phyloP scores from a whole-genome alignment of 768 basidiomycete species.

The Boletus rubroflammeus region DNA sequence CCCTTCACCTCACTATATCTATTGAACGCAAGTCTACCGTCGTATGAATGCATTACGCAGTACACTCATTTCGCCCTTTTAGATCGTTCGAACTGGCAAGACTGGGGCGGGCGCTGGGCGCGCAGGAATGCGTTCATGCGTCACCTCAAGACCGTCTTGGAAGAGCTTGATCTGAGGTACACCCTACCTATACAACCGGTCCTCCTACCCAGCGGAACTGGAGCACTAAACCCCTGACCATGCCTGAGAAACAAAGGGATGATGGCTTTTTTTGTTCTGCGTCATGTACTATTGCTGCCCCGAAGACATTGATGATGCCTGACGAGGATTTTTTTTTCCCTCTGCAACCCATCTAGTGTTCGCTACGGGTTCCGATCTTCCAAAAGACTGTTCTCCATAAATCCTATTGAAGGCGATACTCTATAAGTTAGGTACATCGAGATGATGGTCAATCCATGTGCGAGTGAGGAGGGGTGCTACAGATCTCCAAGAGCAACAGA shows the following conservation, averaged over 20 bases:
- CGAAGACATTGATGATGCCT: background rate
- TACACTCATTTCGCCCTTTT: conserved; percentile 2
- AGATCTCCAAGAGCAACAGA: conserved; percentile 54
- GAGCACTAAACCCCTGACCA: background rate
- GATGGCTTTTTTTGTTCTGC: background rate
- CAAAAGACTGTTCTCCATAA: background rate
- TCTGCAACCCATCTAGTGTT: background rate
- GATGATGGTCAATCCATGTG: conserved; percentile 1
- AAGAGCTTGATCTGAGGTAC: conserved; percentile 72
- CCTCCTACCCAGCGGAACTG: conserved; percentile 39
- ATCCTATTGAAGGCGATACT: conserved; percentile 38
- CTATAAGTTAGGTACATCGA: conserved; percentile 9
- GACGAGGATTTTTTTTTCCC: background rate
- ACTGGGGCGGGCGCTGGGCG: conserved; percentile 79
- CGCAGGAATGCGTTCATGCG: conserved; percentile 77
- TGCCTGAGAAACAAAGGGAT: background rate
- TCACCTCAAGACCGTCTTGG: conserved; percentile 62
- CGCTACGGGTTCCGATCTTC: no score
- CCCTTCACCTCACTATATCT: conserved; percentile 59
- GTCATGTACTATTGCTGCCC: background rate
- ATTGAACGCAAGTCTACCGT: conserved; percentile 59
- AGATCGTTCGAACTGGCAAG: conserved; percentile 84
- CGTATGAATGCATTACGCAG: background rate
- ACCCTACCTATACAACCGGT: conserved; percentile 72
- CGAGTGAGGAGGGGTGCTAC: background rate